phyloP scores from a whole-genome alignment of 768 basidiomycete species.

The Mrakia blollopis region DNA sequence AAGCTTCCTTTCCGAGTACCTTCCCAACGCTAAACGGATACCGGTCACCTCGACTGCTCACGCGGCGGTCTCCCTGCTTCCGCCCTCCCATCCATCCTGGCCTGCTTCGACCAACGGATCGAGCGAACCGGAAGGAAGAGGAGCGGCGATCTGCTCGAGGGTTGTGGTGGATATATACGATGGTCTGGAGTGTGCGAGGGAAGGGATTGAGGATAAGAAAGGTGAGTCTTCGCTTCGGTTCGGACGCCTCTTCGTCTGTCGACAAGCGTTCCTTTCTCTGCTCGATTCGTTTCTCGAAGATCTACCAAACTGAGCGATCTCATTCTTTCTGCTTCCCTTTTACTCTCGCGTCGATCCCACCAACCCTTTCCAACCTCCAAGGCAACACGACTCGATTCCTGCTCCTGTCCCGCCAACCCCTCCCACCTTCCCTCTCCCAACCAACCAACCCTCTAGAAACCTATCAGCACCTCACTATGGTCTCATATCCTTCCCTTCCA shows the following conservation, averaged over 20 bases:
- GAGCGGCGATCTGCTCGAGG: conserved; percentile 24
- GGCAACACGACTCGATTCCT: conserved; percentile 27
- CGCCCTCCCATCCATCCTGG: background rate
- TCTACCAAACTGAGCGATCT: too few relatives aligned
- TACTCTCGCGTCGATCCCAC: background rate
- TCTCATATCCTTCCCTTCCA: background rate
- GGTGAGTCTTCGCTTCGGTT: conserved; percentile 6
- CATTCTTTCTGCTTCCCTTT: background rate
- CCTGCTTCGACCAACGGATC: background rate
- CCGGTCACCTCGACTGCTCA: conserved; percentile 11
- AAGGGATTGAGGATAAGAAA: conserved; percentile 25
- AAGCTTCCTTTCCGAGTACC: background rate
- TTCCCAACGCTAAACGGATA: conserved; percentile 9
- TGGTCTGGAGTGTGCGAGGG: background rate
- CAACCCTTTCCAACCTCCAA: background rate
- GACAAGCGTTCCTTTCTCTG: background rate
- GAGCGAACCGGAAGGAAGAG: background rate
- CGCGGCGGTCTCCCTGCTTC: conserved; percentile 16
- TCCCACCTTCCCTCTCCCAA: background rate
- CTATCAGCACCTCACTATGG: background rate
- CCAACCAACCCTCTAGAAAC: background rate
- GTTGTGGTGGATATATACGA: background rate
- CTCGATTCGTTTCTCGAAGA: background rate
- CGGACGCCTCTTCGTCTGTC: background rate
- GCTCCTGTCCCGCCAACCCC: background rate